Conservation (phyloP, 1,284 basidiomycete species). For the Moesziomyces antarcticus region DNA sequence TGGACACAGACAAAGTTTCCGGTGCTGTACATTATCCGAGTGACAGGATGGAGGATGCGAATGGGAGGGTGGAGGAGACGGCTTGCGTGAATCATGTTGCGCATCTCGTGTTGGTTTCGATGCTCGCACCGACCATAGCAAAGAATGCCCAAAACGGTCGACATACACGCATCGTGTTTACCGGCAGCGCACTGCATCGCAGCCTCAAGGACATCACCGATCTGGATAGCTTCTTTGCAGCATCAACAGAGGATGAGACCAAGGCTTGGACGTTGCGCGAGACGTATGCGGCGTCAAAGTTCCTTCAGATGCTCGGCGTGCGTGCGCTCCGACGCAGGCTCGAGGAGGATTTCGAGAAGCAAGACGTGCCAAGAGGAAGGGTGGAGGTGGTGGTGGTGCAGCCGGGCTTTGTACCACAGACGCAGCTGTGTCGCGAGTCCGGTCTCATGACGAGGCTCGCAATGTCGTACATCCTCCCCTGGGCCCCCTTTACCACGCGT, state of each 20-base stretch:
- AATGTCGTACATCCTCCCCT: constrained; percentile 43
- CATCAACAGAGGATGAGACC: constrained; percentile 8
- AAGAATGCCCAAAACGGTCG: constrained; percentile 22
- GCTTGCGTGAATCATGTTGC: constrained; percentile 52
- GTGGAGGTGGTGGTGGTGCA: constrained; percentile 44
- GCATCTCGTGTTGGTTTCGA: constrained; percentile 43
- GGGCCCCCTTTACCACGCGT: constrained; percentile 35
- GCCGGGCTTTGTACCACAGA: constrained; percentile 48
- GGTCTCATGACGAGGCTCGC: constrained; percentile 20
- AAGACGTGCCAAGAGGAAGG: background rate
- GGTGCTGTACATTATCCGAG: constrained; percentile 3
- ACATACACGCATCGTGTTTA: constrained; percentile 51
- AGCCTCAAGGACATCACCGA: constrained; percentile 21
- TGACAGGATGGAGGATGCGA: constrained; percentile 21
- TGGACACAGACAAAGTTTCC: constrained; percentile 17
- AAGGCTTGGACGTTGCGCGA: constrained; percentile 29
- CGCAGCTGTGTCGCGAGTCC: constrained; percentile 30
- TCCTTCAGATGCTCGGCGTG: constrained; percentile 49
- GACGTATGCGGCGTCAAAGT: constrained; percentile 47
- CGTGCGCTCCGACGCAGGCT: constrained; percentile 39
- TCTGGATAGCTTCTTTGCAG: constrained; percentile 28
- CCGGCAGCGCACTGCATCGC: constrained; percentile 44
- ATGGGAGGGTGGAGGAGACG: constrained; percentile 36
- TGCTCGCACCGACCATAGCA: constrained; percentile 22
- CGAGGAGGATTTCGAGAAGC: constrained; percentile 3